phyloP scores from a whole-genome alignment of 148 eudicot species.

The Nepenthes mirabilis region DNA sequence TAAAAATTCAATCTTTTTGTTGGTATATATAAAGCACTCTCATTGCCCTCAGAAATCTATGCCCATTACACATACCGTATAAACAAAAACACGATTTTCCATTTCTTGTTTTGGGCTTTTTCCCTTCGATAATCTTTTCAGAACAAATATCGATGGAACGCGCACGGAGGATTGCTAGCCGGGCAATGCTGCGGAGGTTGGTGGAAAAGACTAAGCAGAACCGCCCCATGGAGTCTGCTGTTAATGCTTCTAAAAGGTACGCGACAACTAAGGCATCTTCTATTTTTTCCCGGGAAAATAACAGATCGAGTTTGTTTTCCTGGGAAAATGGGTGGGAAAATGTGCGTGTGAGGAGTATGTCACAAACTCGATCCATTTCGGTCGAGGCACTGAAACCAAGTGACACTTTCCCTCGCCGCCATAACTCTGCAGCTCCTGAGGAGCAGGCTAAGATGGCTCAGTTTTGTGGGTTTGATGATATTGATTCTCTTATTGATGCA shows the following conservation, averaged over 20 bases:
- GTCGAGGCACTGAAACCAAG: slow-evolving; percentile 69
- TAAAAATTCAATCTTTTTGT: too few species aligned
- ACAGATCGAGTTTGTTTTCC: slow-evolving; percentile 13
- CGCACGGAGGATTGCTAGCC: slow-evolving; percentile 60
- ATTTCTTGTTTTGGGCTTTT: too few species aligned
- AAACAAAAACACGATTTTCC: too few species aligned
- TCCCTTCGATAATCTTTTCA: too few species aligned
- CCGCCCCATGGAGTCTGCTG: slow-evolving; percentile 12
- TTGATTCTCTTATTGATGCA: slow-evolving; percentile 63
- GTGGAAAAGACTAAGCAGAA: slow-evolving; percentile 33
- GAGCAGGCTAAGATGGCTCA: slow-evolving; percentile 65
- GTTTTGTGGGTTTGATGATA: slow-evolving; percentile 44
- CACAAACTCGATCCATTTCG: slow-evolving; percentile 50
- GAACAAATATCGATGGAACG: slow-evolving; percentile 43
- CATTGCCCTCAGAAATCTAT: too few species aligned
- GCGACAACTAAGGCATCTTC: slow-evolving; percentile 56
- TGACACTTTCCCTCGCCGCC: slow-evolving; percentile 81
- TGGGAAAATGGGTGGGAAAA: slow-evolving; percentile 15
- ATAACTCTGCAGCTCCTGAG: slow-evolving; percentile 77
- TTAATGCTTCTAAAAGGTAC: slow-evolving; percentile 32
- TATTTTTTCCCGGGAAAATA: slow-evolving; percentile 5
- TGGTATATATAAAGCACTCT: too few species aligned
- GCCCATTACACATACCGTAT: too few species aligned
- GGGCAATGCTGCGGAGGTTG: slow-evolving; percentile 46
- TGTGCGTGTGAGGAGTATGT: slow-evolving; percentile 11